Evolutionary conservation across 768 basidiomycete genomes (phyloP), one percentile per base, ranked within the genome.

Genomic region (Sarcodon sp.): DNA sequence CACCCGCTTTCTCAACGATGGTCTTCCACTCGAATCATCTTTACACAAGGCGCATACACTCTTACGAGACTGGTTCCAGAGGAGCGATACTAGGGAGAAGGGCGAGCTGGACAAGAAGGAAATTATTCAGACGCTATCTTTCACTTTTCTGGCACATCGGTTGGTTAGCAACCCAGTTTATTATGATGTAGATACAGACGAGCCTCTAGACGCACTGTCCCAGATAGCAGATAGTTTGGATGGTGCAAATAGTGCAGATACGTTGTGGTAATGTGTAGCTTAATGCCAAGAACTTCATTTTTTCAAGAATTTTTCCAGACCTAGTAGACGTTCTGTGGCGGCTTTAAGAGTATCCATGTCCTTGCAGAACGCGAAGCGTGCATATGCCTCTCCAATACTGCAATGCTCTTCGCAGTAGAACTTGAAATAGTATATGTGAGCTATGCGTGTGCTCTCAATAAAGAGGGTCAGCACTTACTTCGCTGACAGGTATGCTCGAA

Each of bases 361-460:
- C 61, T 99, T 99, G 73, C 96, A 97, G 71, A 96, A 92, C 1
- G 92, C 84, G 61, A 98, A 97, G 48, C 90, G 77, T 16, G 76
- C 80, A 59, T 83, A 94, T 43, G 70, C 80, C 63, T 94, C 92
- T 27, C 93, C 93, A 47, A 96, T 88, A 49, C 65, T 64, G 27
- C 80, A 73, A 59, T 97, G 93, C 49, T 89, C 87, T 54, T 80
- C 73, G 59, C 89, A 91, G 66, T 94, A 97, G 66, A 97, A 97
- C 88, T 93, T 50, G 34, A 31, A 51, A 43, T 49, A 59, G 51
- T 12, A 44, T 47, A 34, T 18, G 35, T 10, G 15, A 31, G 39
- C 37, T 13, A 27, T 3, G 10, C 6, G 16, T 35, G 10, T 16
- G 41, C 8, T 35, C 38, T 21, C 21, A 35, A 4, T 13, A 21